A percentile compares a stretch with the other conserved stretches of the same genome.
Conservation (phyloP, 495 filamentous ascomycete genomes). For the Trichoderma asperelloides region DNA sequence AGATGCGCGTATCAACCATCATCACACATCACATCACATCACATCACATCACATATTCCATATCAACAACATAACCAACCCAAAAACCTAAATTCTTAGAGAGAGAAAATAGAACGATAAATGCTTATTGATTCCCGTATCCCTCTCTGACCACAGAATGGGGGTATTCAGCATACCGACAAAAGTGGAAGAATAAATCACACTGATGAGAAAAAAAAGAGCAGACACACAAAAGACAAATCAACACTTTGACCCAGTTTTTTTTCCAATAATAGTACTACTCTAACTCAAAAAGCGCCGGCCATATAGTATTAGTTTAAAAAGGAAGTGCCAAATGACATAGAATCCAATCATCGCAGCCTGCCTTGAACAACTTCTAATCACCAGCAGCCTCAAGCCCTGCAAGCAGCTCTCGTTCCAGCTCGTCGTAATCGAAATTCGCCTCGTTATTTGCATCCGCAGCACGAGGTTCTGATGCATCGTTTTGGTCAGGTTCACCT, state of each 20-base stretch:
- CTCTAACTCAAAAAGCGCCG: slow-evolving; percentile 5
- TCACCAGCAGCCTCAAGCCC: slow-evolving; percentile 46
- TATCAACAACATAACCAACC: too few species aligned
- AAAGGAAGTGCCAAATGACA: background rate
- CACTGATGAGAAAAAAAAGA: background rate
- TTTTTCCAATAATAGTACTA: background rate
- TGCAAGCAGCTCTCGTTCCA: slow-evolving; percentile 60
- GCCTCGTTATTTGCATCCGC: slow-evolving; percentile 18
- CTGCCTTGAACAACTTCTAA: background rate
- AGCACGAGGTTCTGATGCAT: background rate
- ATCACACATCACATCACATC: too few species aligned
- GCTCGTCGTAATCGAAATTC: slow-evolving; percentile 48
- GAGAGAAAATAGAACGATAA: too few species aligned
- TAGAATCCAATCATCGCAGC: background rate
- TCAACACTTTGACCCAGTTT: background rate
- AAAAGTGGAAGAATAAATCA: too few species aligned
- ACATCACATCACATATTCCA: too few species aligned
- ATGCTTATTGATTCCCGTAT: background rate
- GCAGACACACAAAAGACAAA: background rate
- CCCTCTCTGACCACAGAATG: background rate
- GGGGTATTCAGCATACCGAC: background rate
- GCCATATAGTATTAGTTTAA: background rate
- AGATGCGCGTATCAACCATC: too few species aligned
- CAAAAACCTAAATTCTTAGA: background rate
- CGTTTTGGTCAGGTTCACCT: background rate